These are phyloP conservation scores for Solanum chiquidenum DNA, from an alignment of 257 asterid genomes.

Conservation along the genomic window DNA sequence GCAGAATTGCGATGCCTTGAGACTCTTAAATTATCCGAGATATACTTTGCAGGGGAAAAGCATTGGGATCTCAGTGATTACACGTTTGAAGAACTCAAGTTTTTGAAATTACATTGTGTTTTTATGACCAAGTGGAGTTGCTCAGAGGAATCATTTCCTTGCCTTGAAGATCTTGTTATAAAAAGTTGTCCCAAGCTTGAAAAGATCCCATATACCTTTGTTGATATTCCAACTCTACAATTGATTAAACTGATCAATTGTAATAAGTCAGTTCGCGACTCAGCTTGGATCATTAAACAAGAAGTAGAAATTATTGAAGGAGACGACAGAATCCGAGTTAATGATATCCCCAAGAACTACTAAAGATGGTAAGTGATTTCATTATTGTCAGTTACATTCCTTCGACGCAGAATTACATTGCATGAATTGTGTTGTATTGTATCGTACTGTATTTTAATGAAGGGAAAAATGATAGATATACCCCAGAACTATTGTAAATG, in stretches of 20 bases:
- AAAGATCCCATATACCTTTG: background rate
- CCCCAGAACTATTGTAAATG: too few species aligned
- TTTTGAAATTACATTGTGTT: background rate
- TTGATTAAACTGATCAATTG: too few species aligned
- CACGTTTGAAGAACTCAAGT: accelerated
- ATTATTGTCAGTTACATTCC: background rate
- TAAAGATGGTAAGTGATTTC: background rate
- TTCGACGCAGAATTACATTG: background rate
- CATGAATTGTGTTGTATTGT: background rate
- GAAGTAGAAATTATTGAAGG: too few species aligned
- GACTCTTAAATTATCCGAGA: background rate
- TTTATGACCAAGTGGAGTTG: background rate
- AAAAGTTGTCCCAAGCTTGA: too few species aligned
- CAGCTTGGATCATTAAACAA: too few species aligned
- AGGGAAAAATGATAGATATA: too few species aligned
- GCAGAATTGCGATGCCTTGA: background rate
- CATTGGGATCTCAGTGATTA: background rate
- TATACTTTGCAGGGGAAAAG: background rate
- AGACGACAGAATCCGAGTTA: too few species aligned
- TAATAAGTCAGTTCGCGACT: too few species aligned
- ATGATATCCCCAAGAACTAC: too few species aligned
- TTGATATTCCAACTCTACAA: accelerated
- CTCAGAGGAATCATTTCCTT: accelerated
- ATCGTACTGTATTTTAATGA: too few species aligned
- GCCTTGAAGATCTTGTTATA: background rate